Evolutionary conservation across 306 rosid species (phyloP), one percentile per base, ranked within the genome.

Genomic region (Sphenostylis stenocarpa): DNA sequence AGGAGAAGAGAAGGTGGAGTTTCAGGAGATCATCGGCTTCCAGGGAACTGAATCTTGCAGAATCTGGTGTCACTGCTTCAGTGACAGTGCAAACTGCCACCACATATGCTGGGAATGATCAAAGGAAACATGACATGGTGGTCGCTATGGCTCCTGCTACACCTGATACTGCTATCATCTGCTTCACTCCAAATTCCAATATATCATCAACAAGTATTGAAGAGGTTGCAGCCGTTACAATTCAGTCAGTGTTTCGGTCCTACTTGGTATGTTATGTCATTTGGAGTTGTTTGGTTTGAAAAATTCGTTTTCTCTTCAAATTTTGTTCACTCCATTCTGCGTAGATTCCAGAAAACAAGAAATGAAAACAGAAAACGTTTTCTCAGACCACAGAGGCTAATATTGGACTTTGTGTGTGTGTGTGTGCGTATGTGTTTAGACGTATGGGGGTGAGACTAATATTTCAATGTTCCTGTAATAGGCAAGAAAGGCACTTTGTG

Each of bases 1-100:
- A 86, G 69, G 98, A 94, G 86, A 94, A 90, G 77, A 85, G 75
- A 67, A 83, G 98, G 67, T 94, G 98, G 98, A 94, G 98, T 85
- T 94, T 94, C 57, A 83, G 97, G 60, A 85, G 97, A 88, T 88
- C 96, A 56, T 92, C 98, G 2, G 65, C 89, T 20, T 28, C 96
- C 1, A 90, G 76, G 81, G 97, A 86, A 41, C 26, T 43, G 9
- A 83, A 80, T 47, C 73, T 58, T 63, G 53, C 62, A 26, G 92
- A 88, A 64, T 9, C 83, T 5, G 72, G 43, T 63, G 81, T 73
- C 75, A 17, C 64, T 43, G 45, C 77, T 76, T 70, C 82, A 16
- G 12, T 77, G 86, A 9, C 79, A 78, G 2, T 67, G 7, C 84
- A 85, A 75, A 55, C 57, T 26, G 14, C 71, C n/a, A 75, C 67